Evolutionary conservation across 208 protist genomes (phyloP), one percentile per base, ranked within the genome.

Genomic region (Wallacemonas sp.): DNA sequence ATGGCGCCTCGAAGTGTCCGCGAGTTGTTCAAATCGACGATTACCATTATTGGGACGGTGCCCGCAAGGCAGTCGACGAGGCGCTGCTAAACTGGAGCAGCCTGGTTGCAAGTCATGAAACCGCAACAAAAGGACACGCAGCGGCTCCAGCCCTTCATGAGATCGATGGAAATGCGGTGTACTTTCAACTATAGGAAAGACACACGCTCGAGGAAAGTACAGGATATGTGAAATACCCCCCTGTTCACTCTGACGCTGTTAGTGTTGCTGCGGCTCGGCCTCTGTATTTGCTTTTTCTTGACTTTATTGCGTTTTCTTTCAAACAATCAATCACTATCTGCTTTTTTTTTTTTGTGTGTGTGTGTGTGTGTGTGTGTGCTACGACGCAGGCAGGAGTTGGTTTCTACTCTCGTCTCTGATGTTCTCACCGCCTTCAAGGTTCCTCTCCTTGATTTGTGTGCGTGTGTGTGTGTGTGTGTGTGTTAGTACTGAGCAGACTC

Each of bases 41-140:
- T 66, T 95, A 95, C 59, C 54, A 91, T 70, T 92, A 92, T 69
- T 95, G 85, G 89, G 26, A 58, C 6, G 86, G 89, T 2, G 86
- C 81, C 45, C 68, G 64, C 15, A 53, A 72, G 22, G 89, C 85
- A 0, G 86, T 91, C 31, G 79, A 94, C 56, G 88, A 88, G 45
- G 81, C 75, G 38, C 30, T 79, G 12, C n/a, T 30, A 6, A 39
- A 45, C 38, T 68, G 44, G 28, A 31, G n/a, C 24, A 17, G 17
- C 30, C 46, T 19, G 24, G 22, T 0, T 24, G 6, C n/a, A n/a
- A n/a, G n/a, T 62, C 24, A 53, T 44, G 8, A 28, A 49, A 49
- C 60, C 34, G 39, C 24, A n/a, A 2, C 31, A 11, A 30, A 8
- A 54, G 31, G 3, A 26, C 11, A 26, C 15, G 21, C 46, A 24